A percentile compares a stretch with the other conserved stretches of the same genome.
These are phyloP conservation scores for Diaporthe batatas DNA, from an alignment of 2,329 filamentous ascomycete genomes.

Conservation along the genomic window DNA sequence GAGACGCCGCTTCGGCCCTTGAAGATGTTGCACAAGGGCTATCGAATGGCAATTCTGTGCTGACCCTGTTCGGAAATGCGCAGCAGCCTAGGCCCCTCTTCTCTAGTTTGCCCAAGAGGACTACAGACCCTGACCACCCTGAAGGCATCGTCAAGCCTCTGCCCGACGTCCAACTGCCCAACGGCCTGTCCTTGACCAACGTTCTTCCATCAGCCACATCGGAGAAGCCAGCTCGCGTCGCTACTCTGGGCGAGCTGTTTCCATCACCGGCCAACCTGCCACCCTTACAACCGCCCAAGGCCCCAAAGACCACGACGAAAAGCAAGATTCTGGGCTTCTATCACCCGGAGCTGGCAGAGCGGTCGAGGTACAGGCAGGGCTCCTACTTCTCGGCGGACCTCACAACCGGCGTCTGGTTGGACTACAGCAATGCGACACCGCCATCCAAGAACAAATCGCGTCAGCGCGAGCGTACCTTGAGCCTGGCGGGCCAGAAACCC, in stretches of 20 bases:
- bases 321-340: slow-evolving; percentile 58
- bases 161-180: slow-evolving; percentile 77
- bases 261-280: slow-evolving; percentile 75
- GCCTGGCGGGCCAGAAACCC: slow-evolving; percentile 71
- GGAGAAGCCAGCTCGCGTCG: slow-evolving; percentile 65
- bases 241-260: slow-evolving; percentile 81
- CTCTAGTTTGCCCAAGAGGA: slow-evolving; percentile 79
- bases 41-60: slow-evolving; percentile 67
- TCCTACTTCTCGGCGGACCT: slow-evolving; percentile 77
- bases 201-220: slow-evolving; percentile 64
- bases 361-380: slow-evolving; percentile 65
- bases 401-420: slow-evolving; percentile 76
- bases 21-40: slow-evolving; percentile 56
- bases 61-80: slow-evolving; percentile 83
- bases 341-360: slow-evolving; percentile 59
- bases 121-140: slow-evolving; percentile 47
- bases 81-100: slow-evolving; percentile 83
- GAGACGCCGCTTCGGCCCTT: slow-evolving; percentile 48
- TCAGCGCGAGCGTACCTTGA: slow-evolving; percentile 79
- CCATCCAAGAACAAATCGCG: slow-evolving; percentile 69
- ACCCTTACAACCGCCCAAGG: slow-evolving; percentile 78
- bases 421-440: slow-evolving; percentile 75
- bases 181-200: slow-evolving; percentile 78
- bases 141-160: slow-evolving; percentile 58
- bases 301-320: slow-evolving; percentile 77